Evolutionary conservation across 2,329 filamentous ascomycete genomes (phyloP).

Genomic region (Venturia asperata): DNA sequence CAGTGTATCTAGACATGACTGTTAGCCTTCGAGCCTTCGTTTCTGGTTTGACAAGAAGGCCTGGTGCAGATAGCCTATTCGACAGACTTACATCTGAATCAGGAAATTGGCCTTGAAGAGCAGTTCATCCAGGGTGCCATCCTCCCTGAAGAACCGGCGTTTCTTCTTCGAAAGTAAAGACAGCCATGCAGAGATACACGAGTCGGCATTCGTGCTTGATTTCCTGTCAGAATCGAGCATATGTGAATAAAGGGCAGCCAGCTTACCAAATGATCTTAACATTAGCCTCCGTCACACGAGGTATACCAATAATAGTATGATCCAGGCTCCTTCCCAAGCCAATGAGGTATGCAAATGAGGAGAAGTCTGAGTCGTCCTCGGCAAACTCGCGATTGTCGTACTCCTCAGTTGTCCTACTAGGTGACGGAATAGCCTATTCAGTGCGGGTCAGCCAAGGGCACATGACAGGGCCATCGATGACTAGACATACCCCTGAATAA

Average conservation of each 20-base stretch:
- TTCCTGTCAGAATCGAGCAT: slow-evolving; percentile 33
- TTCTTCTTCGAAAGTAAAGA: slow-evolving; percentile 70
- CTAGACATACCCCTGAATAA: no score
- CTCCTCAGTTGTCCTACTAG: no score
- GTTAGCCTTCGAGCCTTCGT: neutral
- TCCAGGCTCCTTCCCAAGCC: no score
- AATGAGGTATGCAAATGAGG: no score
- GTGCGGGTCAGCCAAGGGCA: no score
- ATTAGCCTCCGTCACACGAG: no score
- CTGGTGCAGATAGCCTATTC: neutral
- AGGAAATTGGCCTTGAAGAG: slow-evolving; percentile 89
- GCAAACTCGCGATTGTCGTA: no score
- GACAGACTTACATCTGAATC: slow-evolving; percentile 37
- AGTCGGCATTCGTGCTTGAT: slow-evolving; percentile 40
- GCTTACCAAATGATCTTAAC: no score
- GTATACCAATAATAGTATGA: no score
- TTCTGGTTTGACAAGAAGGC: neutral
- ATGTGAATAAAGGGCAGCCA: slow-evolving; percentile 22
- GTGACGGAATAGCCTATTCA: no score
- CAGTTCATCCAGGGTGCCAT: slow-evolving; percentile 75
- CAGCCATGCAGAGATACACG: slow-evolving; percentile 54
- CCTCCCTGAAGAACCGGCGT: slow-evolving; percentile 59
- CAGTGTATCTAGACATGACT: slow-evolving; percentile 23
- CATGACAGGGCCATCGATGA: no score
- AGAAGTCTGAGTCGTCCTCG: no score